Evolutionary conservation across 495 filamentous ascomycete genomes (phyloP), one percentile per base, ranked within the genome.

Genomic region (Sordaria brevicollis): DNA sequence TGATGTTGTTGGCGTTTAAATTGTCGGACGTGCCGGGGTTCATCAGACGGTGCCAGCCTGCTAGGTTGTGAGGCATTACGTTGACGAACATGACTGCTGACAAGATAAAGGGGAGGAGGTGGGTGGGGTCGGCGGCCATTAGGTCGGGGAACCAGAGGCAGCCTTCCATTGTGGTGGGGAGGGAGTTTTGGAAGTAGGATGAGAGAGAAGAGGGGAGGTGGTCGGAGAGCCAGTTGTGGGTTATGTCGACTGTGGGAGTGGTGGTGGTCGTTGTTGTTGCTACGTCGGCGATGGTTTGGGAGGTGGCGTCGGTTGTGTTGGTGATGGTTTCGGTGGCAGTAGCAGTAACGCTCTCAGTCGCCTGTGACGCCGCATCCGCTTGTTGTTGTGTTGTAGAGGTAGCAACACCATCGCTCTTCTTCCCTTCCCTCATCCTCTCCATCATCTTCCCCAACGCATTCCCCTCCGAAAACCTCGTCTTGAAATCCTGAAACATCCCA

Each of bases 71-170:
- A 0, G 80, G 78, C 31, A 80, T 49, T 1, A 86, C 57, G 72
- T 86, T 86, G 5, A 74, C 67, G 25, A 87, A 75, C 6, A 90
- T 70, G 25, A 81, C 67, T 7, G 75, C 81, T 2, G 85, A 87
- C 17, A 94, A 79, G 0, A 85, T 71, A 17, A 86, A 71, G 0
- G 93, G 92, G 1, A 97, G 83, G 25, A 88, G 72, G n/a, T 88
- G 82, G 31, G 85, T 84, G 1, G 91, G 86, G 76, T 97, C 94
- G 29, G 90, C 81, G 6, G 81, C 82, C 15, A 89, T 82, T 5
- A 98, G 86, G 78, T 97, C 86, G 4, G 86, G 84, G 76, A 95
- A 94, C 93, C 93, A 98, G 7, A 93, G 82, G 4, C 86, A 86
- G 11, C 94, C 94, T 71, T 92, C 94, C 2, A 79, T 92, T 87